A percentile compares a stretch with the other conserved stretches of the same genome.
Conservation (phyloP, 177 flowering plant species). For the Telopea speciosissima region DNA sequence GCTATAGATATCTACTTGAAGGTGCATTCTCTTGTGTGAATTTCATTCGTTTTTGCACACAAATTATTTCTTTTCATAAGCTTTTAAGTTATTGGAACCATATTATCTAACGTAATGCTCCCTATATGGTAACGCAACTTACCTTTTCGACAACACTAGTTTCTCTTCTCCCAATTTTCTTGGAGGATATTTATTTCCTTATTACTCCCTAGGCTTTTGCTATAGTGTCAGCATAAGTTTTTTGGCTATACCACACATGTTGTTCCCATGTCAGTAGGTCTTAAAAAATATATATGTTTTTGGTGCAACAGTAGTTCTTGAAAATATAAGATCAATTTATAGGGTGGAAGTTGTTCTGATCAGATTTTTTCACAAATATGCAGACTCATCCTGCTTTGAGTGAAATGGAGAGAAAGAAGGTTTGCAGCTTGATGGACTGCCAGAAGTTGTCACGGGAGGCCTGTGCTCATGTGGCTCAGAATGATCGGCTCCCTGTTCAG, state of each 20-base stretch:
- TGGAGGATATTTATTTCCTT: not conserved
- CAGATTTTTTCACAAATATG: not conserved
- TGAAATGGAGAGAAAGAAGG: slow-evolving; percentile 83
- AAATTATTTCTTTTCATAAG: not conserved
- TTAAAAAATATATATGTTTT: no score
- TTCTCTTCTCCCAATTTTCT: not conserved
- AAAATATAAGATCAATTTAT: not conserved
- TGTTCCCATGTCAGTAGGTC: not conserved
- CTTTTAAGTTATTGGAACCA: not conserved
- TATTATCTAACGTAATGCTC: not conserved
- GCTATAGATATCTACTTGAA: slow-evolving; percentile 91
- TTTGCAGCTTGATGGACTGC: slow-evolving; percentile 92
- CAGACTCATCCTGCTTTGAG: slow-evolving; percentile 83
- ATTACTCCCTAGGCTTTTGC: not conserved
- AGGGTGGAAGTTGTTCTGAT: not conserved
- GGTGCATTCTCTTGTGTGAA: slow-evolving; percentile 33
- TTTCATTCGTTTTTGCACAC: not conserved
- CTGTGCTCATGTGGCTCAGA: slow-evolving; percentile 94
- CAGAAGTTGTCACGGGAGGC: slow-evolving; percentile 89
- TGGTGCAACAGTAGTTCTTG: no score
- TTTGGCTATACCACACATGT: no score
- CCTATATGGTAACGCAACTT: not conserved
- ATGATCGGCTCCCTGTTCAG: slow-evolving; percentile 89
- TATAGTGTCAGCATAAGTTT: not conserved
- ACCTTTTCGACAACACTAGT: not conserved